Evolutionary conservation across 78 protist species (phyloP).

Genomic region (Dictyostelium purpureum): DNA sequence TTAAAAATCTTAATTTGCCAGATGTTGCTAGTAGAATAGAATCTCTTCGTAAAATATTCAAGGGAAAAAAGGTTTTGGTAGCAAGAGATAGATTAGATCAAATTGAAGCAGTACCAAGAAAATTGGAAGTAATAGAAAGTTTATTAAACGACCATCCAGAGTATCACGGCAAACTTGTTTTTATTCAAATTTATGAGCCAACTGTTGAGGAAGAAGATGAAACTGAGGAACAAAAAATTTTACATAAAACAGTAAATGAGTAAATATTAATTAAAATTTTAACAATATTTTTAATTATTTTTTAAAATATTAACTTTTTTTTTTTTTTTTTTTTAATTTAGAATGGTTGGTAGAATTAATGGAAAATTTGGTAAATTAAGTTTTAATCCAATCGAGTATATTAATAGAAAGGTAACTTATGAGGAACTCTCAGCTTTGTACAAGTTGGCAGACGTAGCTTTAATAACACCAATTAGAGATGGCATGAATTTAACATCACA

Average conservation of each 20-base stretch:
- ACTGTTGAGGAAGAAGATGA: constrained; percentile 76
- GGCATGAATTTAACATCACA: constrained; percentile 85
- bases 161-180: constrained; percentile 35
- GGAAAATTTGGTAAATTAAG: constrained; percentile 85
- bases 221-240: constrained; percentile 74
- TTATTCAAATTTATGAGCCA: constrained; percentile 83
- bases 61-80: constrained; percentile 71
- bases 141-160: constrained; percentile 66
- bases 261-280: not conserved
- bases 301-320: not conserved
- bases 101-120: constrained; percentile 91
- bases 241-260: constrained; percentile 58
- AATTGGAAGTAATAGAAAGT: constrained; percentile 84
- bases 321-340: not conserved
- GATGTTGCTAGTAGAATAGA: not conserved
- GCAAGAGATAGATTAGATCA: constrained; percentile 91
- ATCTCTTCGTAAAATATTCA: constrained; percentile 16
- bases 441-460: constrained; percentile 79
- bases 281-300: not conserved
- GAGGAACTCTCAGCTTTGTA: constrained; percentile 86
- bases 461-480: constrained; percentile 92
- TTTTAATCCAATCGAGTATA: constrained; percentile 87
- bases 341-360: constrained; percentile 88
- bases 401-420: constrained; percentile 79
- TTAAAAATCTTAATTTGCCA: not conserved